Evolutionary conservation across 306 rosid species (phyloP).

Genomic region (Lablab purpureus): DNA sequence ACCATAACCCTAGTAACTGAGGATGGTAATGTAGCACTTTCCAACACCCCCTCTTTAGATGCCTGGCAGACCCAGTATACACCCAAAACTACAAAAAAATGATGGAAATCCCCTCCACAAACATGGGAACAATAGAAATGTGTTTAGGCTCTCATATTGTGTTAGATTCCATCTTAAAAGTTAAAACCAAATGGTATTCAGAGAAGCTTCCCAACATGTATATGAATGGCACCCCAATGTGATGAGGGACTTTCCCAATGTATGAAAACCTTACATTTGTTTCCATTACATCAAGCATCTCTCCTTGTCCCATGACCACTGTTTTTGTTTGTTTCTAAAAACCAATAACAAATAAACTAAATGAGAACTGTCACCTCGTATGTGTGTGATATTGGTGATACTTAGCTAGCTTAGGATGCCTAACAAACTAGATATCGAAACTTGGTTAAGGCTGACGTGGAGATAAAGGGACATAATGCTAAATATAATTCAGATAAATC

Average conservation of each 20-base stretch:
- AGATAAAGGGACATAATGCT: not conserved
- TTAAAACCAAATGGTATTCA: not conserved
- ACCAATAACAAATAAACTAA: not conserved
- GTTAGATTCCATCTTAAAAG: not conserved
- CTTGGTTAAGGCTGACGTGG: constrained; percentile 1
- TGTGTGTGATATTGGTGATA: not conserved
- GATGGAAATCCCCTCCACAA: not conserved
- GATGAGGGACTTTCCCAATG: not conserved
- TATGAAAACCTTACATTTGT: constrained; percentile 14
- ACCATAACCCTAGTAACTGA: not conserved
- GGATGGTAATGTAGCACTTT: not conserved
- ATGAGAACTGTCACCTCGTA: not conserved
- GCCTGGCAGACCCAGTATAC: not conserved
- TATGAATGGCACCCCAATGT: not conserved
- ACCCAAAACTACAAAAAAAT: not conserved
- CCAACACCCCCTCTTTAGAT: not conserved
- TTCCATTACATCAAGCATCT: not conserved
- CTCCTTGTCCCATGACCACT: constrained; percentile 9
- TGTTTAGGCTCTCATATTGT: not conserved
- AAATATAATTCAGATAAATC: not conserved
- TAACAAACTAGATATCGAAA: not conserved
- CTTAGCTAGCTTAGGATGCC: not conserved
- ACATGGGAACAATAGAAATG: not conserved
- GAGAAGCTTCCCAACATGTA: not conserved
- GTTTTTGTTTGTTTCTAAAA: not conserved